A percentile compares a stretch with the other conserved stretches of the same genome.
These are phyloP conservation scores for Penicillium tannophilum DNA, from an alignment of 495 filamentous ascomycete genomes.

Conservation along the genomic window DNA sequence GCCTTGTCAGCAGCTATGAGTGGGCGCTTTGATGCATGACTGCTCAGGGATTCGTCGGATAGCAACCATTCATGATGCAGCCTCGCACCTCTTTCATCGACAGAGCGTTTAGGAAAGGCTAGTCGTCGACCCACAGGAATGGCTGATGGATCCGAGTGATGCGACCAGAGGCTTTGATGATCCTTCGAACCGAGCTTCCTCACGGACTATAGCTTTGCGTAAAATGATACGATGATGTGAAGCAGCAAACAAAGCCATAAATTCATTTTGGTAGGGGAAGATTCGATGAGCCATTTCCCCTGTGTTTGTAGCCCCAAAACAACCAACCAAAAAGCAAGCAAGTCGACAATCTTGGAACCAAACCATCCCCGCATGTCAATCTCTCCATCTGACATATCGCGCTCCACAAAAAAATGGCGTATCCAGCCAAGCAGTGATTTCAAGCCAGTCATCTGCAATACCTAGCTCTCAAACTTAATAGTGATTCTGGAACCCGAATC, in stretches of 20 bases:
- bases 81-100: constrained; percentile 23
- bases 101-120: neutral
- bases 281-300: neutral
- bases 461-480: neutral
- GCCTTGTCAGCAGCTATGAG: constrained; percentile 10
- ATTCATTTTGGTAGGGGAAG: neutral
- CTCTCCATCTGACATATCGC: constrained; percentile 24
- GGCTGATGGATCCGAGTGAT: constrained; percentile 21
- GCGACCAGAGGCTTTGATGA: constrained; percentile 15
- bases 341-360: neutral
- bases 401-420: constrained; percentile 9
- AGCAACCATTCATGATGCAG: constrained; percentile 12
- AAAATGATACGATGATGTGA: constrained; percentile 4
- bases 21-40: constrained; percentile 23
- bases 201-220: neutral
- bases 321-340: neutral
- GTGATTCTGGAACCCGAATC: constrained; percentile 10
- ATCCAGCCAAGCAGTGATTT: constrained; percentile 15
- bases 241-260: neutral
- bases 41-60: constrained; percentile 15
- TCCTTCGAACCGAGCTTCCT: constrained; percentile 14
- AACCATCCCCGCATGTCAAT: constrained; percentile 8
- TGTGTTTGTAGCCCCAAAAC: neutral
- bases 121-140: constrained; percentile 7
- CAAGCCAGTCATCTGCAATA: constrained; percentile 21